Evolutionary conservation across 306 rosid species (phyloP), one percentile per base, ranked within the genome.

Genomic region (Oxytropis ochrocephala): DNA sequence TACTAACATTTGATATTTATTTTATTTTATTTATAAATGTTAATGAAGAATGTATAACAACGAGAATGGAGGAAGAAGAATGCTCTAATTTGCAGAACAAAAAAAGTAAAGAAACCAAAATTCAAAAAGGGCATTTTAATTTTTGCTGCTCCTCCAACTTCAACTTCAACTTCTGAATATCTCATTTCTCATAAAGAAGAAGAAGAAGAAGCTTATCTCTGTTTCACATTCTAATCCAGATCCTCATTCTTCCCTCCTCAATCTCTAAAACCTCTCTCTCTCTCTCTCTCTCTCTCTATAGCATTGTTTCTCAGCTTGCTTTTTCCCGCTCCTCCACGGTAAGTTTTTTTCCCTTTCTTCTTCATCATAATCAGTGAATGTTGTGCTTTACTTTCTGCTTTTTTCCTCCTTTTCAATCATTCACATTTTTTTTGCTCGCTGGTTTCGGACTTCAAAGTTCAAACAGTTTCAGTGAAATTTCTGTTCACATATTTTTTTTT

Each of bases 241-340:
- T 24, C 29, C 29, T n/a, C n/a, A n/a, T n/a, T n/a, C n/a, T n/a
- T n/a, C n/a, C n/a, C n/a, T n/a, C n/a, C n/a, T 24, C 29, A 24
- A 24, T 24, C 29, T 24, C 3, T 24, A 24, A 24, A 24, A 24
- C 5, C 50, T 44, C 50, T n/a, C 17, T 10, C 33, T 7, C 13
- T 9, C 14, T 21, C n/a, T n/a, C n/a, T n/a, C n/a, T n/a, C n/a
- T n/a, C n/a, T n/a, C n/a, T n/a, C n/a, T n/a, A 33, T 11, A 46
- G 6, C 78, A 69, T 64, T 75, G 58, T 75, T 14, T 32, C 51
- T 17, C 48, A 46, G 67, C 75, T 79, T 74, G 56, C 91, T 60
- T 80, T 67, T 49, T 50, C 16, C 54, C 32, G 14, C 33, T n/a
- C 29, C 56, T 29, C 8, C 10, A 35, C 58, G 80, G 96, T 92